Conservation (phyloP, 2,329 filamentous ascomycete genomes). For the Colletotrichum phormii region DNA sequence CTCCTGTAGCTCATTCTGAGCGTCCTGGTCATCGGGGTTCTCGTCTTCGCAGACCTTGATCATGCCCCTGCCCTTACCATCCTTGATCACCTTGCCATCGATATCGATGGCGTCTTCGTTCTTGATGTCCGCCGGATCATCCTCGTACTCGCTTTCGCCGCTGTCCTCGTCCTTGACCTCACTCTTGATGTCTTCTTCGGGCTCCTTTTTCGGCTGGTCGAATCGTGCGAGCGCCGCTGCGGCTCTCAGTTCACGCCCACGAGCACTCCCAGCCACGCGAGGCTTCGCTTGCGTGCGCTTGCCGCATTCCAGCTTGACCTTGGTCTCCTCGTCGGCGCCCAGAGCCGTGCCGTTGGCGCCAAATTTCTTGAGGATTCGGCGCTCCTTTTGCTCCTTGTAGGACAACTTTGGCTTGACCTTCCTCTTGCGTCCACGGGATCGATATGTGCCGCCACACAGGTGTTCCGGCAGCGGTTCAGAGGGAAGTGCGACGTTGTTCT, state of each 20-base stretch:
- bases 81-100: slow-evolving; percentile 73
- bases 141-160: slow-evolving; percentile 60
- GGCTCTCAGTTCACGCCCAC: slow-evolving; percentile 80
- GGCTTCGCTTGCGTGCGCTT: slow-evolving; percentile 74
- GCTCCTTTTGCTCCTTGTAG: slow-evolving; percentile 80
- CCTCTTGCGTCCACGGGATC: slow-evolving; percentile 64
- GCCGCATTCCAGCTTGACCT: slow-evolving; percentile 75
- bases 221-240: slow-evolving; percentile 83
- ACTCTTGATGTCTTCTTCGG: slow-evolving; percentile 48
- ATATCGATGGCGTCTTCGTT: slow-evolving; percentile 70
- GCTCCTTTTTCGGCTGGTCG: slow-evolving; percentile 67
- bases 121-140: slow-evolving; percentile 53
- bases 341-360: slow-evolving; percentile 76
- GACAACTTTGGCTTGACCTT: slow-evolving; percentile 68
- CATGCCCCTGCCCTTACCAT: slow-evolving; percentile 74
- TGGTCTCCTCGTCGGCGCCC: slow-evolving; percentile 75
- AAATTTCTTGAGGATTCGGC: slow-evolving; percentile 80
- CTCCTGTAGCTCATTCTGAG: slow-evolving; percentile 75
- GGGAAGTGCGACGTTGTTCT: slow-evolving; percentile 61
- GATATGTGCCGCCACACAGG: slow-evolving; percentile 85
- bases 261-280: slow-evolving; percentile 78
- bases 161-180: slow-evolving; percentile 48
- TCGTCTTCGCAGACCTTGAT: slow-evolving; percentile 82
- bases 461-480: slow-evolving; percentile 74
- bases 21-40: slow-evolving; percentile 64